phyloP scores from a whole-genome alignment of 2,329 filamentous ascomycete genomes.

The Lachnellula suecica region DNA sequence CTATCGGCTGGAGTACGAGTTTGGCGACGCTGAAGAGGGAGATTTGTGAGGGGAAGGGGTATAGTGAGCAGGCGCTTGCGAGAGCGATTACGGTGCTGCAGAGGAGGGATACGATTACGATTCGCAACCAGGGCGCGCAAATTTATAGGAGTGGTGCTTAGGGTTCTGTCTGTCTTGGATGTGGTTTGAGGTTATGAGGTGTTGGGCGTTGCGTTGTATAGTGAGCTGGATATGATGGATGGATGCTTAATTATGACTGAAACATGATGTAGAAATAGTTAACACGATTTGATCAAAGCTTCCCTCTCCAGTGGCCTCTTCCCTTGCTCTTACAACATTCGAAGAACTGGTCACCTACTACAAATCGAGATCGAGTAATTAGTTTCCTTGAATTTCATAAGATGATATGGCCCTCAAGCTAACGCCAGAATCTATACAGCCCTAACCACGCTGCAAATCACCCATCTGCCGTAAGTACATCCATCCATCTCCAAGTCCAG shows the following conservation, averaged over 20 bases:
- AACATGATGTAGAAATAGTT: slow-evolving; percentile 4
- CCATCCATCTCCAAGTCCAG: no score
- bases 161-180: slow-evolving; percentile 1
- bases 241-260: neutral
- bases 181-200: slow-evolving; percentile 6
- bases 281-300: neutral
- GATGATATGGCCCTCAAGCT: no score
- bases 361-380: no score
- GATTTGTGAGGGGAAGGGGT: slow-evolving; percentile 89
- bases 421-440: no score
- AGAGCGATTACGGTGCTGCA: slow-evolving; percentile 84
- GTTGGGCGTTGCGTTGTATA: slow-evolving; percentile 1
- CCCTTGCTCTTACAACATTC: no score
- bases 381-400: no score
- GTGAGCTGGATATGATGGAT: neutral
- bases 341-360: no score
- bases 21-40: slow-evolving; percentile 82
- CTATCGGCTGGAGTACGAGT: slow-evolving; percentile 94
- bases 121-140: slow-evolving; percentile 73
- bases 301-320: no score
- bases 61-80: slow-evolving; percentile 82
- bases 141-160: slow-evolving; percentile 72
- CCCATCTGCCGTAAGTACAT: no score
- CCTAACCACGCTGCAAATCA: no score
- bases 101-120: slow-evolving; percentile 81